Evolutionary conservation across 164 flowering plant species (phyloP).

Genomic region (Protea cynaroides): DNA sequence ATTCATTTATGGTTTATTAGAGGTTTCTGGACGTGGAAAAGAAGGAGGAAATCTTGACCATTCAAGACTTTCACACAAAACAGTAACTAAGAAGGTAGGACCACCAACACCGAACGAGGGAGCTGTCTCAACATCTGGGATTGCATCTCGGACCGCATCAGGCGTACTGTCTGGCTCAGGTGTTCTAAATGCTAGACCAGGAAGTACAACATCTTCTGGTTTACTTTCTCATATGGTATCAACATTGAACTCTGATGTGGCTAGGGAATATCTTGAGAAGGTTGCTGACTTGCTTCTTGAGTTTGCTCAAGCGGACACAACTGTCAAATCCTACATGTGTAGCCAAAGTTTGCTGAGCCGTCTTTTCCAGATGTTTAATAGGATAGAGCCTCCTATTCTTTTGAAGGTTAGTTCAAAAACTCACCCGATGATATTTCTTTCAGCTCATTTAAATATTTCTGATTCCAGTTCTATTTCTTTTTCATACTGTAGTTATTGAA

Average conservation of each 20-base stretch:
- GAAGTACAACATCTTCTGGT: constrained; percentile 95
- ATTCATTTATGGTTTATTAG: constrained; percentile 32
- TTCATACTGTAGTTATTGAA: constrained; percentile 51
- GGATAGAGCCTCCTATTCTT: constrained; percentile 81
- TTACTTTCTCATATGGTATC: constrained; percentile 88
- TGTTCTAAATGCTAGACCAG: constrained; percentile 93
- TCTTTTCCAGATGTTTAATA: constrained; percentile 93
- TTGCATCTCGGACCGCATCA: constrained; percentile 84
- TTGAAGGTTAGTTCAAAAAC: constrained; percentile 52
- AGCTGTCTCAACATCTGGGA: constrained; percentile 65
- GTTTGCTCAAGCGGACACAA: constrained; percentile 85
- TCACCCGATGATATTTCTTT: background rate
- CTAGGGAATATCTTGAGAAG: constrained; percentile 89
- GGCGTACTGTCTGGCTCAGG: constrained; percentile 98
- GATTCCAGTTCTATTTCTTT: background rate
- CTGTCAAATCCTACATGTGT: constrained; percentile 90
- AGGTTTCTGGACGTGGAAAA: constrained; percentile 83
- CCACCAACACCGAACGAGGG: constrained; percentile 49
- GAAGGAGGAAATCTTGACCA: constrained; percentile 70
- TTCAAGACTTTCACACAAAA: constrained; percentile 55
- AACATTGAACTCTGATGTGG: constrained; percentile 82
- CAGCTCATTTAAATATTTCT: background rate
- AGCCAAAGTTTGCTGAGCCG: constrained; percentile 91
- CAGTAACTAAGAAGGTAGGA: constrained; percentile 48
- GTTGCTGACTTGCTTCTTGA: constrained; percentile 92